Percentiles rank a stretch among this genome's conserved stretches.
phyloP scores from a whole-genome alignment of 495 filamentous ascomycete species.

The Annulohypoxylon nitens region DNA sequence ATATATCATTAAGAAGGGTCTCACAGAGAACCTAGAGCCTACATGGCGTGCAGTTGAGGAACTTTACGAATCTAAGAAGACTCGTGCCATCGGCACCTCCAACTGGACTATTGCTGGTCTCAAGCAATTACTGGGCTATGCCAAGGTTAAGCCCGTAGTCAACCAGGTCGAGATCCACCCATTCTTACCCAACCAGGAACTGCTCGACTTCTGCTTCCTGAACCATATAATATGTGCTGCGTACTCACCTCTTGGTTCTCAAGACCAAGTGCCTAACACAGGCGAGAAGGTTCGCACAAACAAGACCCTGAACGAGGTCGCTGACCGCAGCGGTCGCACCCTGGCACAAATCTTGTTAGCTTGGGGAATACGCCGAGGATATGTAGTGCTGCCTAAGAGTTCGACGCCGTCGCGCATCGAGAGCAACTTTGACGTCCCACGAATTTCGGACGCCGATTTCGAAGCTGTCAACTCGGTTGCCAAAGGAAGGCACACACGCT shows the following conservation, averaged over 20 bases:
- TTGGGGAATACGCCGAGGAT: slow-evolving; percentile 60
- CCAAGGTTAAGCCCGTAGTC: slow-evolving; percentile 59
- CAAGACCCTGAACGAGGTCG: slow-evolving; percentile 56
- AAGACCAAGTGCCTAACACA: slow-evolving; percentile 68
- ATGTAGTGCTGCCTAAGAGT: slow-evolving; percentile 66
- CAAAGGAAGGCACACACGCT: slow-evolving; percentile 69
- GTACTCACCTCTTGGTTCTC: slow-evolving; percentile 72
- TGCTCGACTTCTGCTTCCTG: slow-evolving; percentile 68
- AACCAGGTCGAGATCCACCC: slow-evolving; percentile 68
- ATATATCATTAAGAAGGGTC: slow-evolving; percentile 56
- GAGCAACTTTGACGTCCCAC: slow-evolving; percentile 64
- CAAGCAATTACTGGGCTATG: slow-evolving; percentile 55
- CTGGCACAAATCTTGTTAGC: slow-evolving; percentile 64
- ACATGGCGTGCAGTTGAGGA: slow-evolving; percentile 67
- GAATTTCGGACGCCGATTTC: slow-evolving; percentile 58
- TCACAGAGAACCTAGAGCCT: slow-evolving; percentile 67
- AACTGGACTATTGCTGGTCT: slow-evolving; percentile 63
- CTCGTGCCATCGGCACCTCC: slow-evolving; percentile 63
- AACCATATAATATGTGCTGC: slow-evolving; percentile 75
- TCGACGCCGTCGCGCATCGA: slow-evolving; percentile 74
- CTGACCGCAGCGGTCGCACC: slow-evolving; percentile 55
- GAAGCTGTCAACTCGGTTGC: slow-evolving; percentile 58
- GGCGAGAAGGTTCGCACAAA: slow-evolving; percentile 61
- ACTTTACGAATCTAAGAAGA: slow-evolving; percentile 56
- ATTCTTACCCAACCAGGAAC: slow-evolving; percentile 65